phyloP scores from a whole-genome alignment of 495 filamentous ascomycete genomes.

The Oidiodendron maius region DNA sequence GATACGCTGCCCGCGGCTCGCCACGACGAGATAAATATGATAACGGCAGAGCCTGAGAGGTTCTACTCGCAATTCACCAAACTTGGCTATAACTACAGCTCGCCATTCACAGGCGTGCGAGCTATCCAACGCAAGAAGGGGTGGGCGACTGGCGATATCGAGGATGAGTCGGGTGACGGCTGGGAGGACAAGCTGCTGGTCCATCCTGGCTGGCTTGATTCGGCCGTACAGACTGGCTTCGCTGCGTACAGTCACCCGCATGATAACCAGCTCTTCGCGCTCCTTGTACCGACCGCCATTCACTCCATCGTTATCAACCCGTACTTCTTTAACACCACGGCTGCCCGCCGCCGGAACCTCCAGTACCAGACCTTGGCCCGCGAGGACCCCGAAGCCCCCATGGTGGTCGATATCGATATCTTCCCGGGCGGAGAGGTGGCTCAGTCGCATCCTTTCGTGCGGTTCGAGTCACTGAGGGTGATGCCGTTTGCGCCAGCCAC shows the following conservation, averaged over 20 bases:
- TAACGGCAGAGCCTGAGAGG: constrained; percentile 15
- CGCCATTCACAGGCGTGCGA: constrained; percentile 13
- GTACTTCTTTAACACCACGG: neutral
- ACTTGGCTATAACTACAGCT: constrained; percentile 29
- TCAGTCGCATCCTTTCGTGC: neutral
- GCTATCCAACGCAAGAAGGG: neutral
- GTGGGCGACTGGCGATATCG: constrained; percentile 13
- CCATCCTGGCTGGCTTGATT: constrained; percentile 37
- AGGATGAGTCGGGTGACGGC: no score
- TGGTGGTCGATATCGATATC: neutral
- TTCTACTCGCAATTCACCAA: constrained; percentile 28
- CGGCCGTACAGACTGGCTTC: constrained; percentile 35
- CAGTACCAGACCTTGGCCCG: neutral
- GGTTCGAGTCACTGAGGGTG: neutral
- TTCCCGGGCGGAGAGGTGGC: neutral
- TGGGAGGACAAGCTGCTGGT: constrained; percentile 7
- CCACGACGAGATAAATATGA: neutral
- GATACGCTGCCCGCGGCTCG: neutral
- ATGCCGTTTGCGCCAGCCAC: neutral
- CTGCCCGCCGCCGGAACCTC: neutral
- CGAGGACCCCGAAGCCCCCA: neutral
- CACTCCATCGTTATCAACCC: neutral
- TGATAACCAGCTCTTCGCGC: constrained; percentile 24
- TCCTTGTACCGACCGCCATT: constrained; percentile 29
- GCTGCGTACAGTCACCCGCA: constrained; percentile 31